Percentiles rank a stretch among this genome's conserved stretches.
These are phyloP conservation scores for Diaporthe amygdali DNA, from an alignment of 2,329 filamentous ascomycete species.

Conservation along the genomic window DNA sequence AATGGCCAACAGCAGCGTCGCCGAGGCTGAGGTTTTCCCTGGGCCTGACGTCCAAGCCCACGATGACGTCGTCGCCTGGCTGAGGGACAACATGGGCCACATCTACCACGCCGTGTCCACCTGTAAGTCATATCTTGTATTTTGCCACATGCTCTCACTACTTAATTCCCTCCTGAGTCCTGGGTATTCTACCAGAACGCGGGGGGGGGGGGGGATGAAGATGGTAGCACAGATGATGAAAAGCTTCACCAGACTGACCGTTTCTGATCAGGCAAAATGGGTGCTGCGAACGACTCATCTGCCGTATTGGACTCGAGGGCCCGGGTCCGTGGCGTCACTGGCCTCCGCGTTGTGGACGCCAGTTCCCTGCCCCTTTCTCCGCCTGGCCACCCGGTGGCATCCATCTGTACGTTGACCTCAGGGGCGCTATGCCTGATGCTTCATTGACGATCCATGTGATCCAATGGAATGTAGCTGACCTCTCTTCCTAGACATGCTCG, in stretches of 20 bases:
- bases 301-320: neutral
- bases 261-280: neutral
- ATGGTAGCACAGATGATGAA: no score
- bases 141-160: neutral
- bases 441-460: no score
- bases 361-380: neutral
- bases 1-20: neutral
- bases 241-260: no score
- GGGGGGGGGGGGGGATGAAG: no score
- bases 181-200: no score
- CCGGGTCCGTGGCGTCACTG: neutral
- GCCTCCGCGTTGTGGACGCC: neutral
- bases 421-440: no score
- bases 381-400: neutral
- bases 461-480: no score
- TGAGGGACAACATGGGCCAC: neutral
- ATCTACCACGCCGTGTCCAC: neutral
- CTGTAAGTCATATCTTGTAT: neutral
- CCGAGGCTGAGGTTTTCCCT: neutral
- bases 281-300: neutral
- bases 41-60: neutral
- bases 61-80: neutral
- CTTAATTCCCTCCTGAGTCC: no score
- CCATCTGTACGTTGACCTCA: neutral
- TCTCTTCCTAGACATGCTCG: no score